Base-by-base conservation (phyloP, 768 basidiomycete genomes). In the Podaxis mareebaensis region DNA sequence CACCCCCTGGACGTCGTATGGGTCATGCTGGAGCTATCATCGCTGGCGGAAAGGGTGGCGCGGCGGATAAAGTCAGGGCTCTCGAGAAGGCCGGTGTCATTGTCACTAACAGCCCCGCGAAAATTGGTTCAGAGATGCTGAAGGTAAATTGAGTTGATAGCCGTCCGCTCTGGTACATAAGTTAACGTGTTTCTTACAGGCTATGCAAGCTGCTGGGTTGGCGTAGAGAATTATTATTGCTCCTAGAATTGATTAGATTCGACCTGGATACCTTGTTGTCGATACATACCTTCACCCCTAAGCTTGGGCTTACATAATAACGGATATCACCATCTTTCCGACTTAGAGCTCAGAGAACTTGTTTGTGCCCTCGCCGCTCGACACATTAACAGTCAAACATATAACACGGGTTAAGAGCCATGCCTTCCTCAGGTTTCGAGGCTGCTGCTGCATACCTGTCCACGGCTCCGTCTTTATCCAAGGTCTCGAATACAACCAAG, bases 21-120 rank as follows among this genome's bases (percentile, higher is more conserved):
- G 95, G 96, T 53, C 95, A 98, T 72, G 95, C 96, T 63, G 97
- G 97, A 68, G 97, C 97, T 65, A 99, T 99, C 75, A 98, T 99
- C 66, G 89, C 93, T 58, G 97, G 97, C 65, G 97, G 97, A 49
- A 99, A 99, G 82, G 97, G 96, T 74, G 93, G 93, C 65, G 97
- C 97, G 4, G 83, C 81, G 28, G 97, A 98, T 80, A 99, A 99
- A 79, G 95, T 98, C 48, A 85, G 82, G 59, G 93, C 94, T 38
- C 83, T 99, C 24, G 89, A 96, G 74, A 88, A 81, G 72, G 97
- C 97, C 42, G 97, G 97, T 64, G 97, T 85, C 30, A 83, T 96
- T 68, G 96, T 99, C 66, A 95, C 94, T 7, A 87, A 95, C 75
- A 95, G 93, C 74, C 97, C 97, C 11, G 96, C 97, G 1, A 90